Evolutionary conservation across 768 basidiomycete species (phyloP).

Genomic region (Boletus coccyginus): DNA sequence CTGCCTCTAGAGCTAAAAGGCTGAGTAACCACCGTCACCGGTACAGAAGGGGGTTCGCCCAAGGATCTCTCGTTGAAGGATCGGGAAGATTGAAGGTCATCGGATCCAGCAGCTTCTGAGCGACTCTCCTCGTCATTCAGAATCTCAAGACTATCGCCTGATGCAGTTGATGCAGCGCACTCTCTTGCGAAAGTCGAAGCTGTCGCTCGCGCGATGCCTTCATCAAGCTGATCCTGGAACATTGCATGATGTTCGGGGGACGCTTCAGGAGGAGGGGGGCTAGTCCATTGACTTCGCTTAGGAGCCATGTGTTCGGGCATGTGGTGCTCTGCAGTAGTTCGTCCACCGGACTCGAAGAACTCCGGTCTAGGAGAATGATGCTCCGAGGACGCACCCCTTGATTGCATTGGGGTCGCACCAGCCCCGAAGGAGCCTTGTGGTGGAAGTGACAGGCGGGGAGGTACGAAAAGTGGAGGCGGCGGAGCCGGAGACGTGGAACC

Average conservation of each 20-base stretch:
- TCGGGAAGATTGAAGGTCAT: slow-evolving; percentile 66
- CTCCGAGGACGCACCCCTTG: slow-evolving; percentile 42
- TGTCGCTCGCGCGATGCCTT: slow-evolving; percentile 67
- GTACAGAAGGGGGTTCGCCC: slow-evolving; percentile 12
- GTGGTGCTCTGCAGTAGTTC: slow-evolving; percentile 30
- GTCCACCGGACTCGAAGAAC: slow-evolving; percentile 43
- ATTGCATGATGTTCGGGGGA: slow-evolving; percentile 60
- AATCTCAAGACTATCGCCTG: slow-evolving; percentile 57
- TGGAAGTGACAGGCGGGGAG: slow-evolving; percentile 48
- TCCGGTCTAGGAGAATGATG: slow-evolving; percentile 51
- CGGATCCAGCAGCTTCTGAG: slow-evolving; percentile 60
- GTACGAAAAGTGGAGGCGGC: slow-evolving; percentile 39
- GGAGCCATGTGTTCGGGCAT: slow-evolving; percentile 78
- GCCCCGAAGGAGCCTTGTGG: slow-evolving; percentile 73
- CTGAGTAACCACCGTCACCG: slow-evolving; percentile 6
- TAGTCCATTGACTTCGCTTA: slow-evolving; percentile 78
- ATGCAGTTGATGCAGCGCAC: slow-evolving; percentile 47
- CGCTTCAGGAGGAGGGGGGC: slow-evolving; percentile 78
- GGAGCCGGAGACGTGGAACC: slow-evolving; percentile 41
- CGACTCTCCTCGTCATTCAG: slow-evolving; percentile 64
- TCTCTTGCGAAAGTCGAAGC: slow-evolving; percentile 60
- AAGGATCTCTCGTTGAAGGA: slow-evolving; percentile 58
- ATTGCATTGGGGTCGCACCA: slow-evolving; percentile 57
- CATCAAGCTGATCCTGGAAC: slow-evolving; percentile 67
- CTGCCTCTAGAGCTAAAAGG: slow-evolving; percentile 26